Evolutionary conservation across 768 basidiomycete genomes (phyloP).

Genomic region (Amanita inopinata): DNA sequence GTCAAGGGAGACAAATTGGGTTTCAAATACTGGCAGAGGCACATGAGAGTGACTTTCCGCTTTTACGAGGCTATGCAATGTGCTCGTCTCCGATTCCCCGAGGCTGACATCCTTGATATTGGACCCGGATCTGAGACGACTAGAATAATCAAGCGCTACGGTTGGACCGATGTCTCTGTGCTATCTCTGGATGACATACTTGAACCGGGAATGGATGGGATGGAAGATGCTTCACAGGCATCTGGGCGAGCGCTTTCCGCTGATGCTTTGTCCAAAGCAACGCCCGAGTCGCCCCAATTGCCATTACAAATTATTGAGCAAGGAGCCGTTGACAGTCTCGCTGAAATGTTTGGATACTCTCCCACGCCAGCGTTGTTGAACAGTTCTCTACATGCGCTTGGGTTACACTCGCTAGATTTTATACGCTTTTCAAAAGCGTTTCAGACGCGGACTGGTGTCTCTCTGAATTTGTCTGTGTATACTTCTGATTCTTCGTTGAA

Average conservation of each 20-base stretch:
- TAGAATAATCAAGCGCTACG: background rate
- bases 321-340: background rate
- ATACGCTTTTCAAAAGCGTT: background rate
- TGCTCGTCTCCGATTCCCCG: background rate
- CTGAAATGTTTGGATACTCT: background rate
- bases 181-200: background rate
- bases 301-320: too few species aligned
- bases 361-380: background rate
- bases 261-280: too few species aligned
- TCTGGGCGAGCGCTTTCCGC: background rate
- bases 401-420: background rate
- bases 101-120: background rate
- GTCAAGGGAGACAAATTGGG: background rate
- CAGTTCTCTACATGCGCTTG: background rate
- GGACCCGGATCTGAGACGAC: background rate
- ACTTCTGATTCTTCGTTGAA: background rate
- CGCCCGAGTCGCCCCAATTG: too few species aligned
- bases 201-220: background rate
- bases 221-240: background rate
- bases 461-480: background rate
- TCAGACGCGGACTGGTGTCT: background rate
- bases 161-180: background rate
- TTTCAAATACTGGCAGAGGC: background rate
- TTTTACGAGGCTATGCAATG: background rate
- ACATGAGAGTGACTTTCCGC: background rate